Base-by-base conservation (phyloP, 202 grass and related monocot species). In the Carex sylvatica region DNA sequence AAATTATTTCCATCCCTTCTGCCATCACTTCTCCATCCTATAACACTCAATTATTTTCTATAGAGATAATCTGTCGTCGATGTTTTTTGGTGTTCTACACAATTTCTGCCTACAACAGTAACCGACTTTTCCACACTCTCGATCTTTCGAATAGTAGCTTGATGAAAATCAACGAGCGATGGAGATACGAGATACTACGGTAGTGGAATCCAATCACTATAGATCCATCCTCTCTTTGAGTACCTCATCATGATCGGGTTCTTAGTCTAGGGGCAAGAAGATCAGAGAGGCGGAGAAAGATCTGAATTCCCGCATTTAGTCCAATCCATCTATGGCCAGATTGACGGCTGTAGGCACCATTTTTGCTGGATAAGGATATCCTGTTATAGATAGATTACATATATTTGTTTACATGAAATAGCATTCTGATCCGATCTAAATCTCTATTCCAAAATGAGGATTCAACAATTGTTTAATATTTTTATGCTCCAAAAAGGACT, bases 321-420 rank as follows among this genome's bases (percentile, higher is more conserved):
- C 3, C 59, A 4, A 51, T 83, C 81, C 76, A 86, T 97, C 72
- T 79, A 47, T 20, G 90, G 83, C 77, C 79, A 74, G 80, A 89
- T 94, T 23, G 90, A 97, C 42, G 84, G 90, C 80, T 97, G 94
- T 61, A 70, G 40, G 13, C 94, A 97, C 79, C 74, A 28, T 44
- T 74, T 97, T 97, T 35, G 3, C 33, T 3, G 33, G 33, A 35
- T 35, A 35, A 35, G 33, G 33, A 4, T 35, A 31, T 31, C 30
- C 30, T 31, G 30, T 31, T 31, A 2, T 31, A 31, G 1, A 31
- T 31, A 31, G 30, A 2, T 1, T 31, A 31, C 30, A n/a, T n/a
- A n/a, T n/a, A 31, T 31, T 31, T 31, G 30, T 31, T 31, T 31
- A 2, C 30, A 2, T 31, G 30, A 31, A 31, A 31, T 31, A 31